Evolutionary conservation across 2,329 filamentous ascomycete genomes (phyloP).

Genomic region (Calonectria pteridis): DNA sequence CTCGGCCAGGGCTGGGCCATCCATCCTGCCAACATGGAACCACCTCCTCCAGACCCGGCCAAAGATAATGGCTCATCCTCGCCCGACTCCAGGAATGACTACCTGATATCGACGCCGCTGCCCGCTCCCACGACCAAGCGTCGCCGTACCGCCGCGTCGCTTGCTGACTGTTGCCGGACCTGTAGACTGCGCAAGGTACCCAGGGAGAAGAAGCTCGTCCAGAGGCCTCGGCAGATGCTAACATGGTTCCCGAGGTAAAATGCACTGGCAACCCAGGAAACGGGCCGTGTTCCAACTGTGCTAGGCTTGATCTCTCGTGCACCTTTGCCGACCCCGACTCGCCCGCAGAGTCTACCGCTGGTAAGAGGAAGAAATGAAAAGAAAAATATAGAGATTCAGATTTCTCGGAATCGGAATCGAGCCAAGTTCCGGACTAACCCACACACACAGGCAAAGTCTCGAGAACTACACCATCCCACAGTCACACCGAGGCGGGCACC

Average conservation of each 20-base stretch:
- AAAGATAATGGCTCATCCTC: conserved; percentile 14
- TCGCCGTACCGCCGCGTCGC: conserved; percentile 45
- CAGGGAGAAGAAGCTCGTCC: neutral
- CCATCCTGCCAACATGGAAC: conserved; percentile 13
- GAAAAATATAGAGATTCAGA: neutral
- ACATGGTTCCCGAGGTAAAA: conserved; percentile 52
- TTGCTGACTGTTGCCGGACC: conserved; percentile 52
- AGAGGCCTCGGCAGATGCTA: neutral
- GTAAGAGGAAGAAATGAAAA: neutral
- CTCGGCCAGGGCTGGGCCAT: neutral
- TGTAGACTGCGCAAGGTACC: conserved; percentile 54
- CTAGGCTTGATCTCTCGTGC: conserved; percentile 52
- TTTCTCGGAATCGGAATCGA: neutral
- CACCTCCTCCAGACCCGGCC: neutral
- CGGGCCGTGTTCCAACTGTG: conserved; percentile 54
- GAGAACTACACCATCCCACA: conserved; percentile 55
- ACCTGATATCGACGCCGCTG: conserved; percentile 27
- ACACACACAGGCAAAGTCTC: conserved; percentile 46
- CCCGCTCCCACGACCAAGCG: conserved; percentile 46
- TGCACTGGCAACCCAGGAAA: conserved; percentile 53
- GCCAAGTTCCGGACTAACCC: conserved; percentile 14
- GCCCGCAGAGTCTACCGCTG: conserved; percentile 38
- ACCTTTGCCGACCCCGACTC: conserved; percentile 47
- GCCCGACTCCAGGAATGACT: conserved; percentile 13
- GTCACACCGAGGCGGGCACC: conserved; percentile 58